These are phyloP conservation scores for Fusarium oxysporum DNA, from an alignment of 2,329 filamentous ascomycete genomes.

Conservation along the genomic window DNA sequence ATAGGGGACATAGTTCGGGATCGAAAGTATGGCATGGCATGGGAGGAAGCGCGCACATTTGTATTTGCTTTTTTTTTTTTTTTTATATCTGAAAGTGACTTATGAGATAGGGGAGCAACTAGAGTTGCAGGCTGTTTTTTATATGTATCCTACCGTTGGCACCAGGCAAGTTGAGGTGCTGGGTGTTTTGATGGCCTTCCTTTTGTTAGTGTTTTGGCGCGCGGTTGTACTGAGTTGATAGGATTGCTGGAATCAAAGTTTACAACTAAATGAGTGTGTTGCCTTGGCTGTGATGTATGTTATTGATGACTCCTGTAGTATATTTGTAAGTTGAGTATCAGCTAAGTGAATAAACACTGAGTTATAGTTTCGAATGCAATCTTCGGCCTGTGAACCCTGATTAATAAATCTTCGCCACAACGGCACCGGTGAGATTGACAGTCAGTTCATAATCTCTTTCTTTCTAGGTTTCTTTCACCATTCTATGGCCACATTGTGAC, in stretches of 20 bases:
- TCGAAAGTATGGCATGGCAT: constrained; percentile 41
- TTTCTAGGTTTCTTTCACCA: not conserved
- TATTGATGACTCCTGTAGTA: not conserved
- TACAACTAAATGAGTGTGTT: constrained; percentile 22
- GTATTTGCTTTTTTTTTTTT: not conserved
- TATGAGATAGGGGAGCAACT: constrained; percentile 38
- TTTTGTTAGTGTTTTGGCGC: constrained; percentile 45
- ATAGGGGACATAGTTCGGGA: constrained; percentile 30
- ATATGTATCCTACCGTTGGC: constrained; percentile 38
- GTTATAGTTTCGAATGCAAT: not conserved
- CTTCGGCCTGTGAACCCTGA: not conserved
- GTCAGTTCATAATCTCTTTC: not conserved
- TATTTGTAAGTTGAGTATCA: not conserved
- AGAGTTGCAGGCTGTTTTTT: constrained; percentile 37
- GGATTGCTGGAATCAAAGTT: constrained; percentile 43
- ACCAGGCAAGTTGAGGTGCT: constrained; percentile 29
- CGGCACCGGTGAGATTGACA: not conserved
- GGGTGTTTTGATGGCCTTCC: constrained; percentile 38
- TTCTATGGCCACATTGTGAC: not conserved
- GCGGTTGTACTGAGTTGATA: constrained; percentile 44
- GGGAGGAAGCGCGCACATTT: constrained; percentile 41
- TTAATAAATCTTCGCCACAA: not conserved
- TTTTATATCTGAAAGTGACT: constrained; percentile 37
- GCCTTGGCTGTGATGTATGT: not conserved
- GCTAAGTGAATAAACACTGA: not conserved